phyloP scores from a whole-genome alignment of 2,329 filamentous ascomycete species.

The Neofusicoccum sp. region DNA sequence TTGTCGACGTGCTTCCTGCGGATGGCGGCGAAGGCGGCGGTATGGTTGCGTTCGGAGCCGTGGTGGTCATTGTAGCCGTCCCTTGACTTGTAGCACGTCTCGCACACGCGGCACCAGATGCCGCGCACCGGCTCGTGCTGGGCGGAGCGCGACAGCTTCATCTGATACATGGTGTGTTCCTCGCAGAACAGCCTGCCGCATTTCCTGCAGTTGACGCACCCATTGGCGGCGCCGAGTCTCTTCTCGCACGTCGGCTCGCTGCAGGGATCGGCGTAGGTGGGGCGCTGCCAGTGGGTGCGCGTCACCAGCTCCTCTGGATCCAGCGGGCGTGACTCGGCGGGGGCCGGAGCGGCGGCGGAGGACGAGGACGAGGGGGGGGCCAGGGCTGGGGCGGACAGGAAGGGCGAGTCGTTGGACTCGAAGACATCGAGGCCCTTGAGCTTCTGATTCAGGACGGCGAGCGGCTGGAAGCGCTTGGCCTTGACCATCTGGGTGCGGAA shows the following conservation, averaged over 20 bases:
- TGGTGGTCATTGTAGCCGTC: slow-evolving; percentile 91
- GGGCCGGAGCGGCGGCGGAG: slow-evolving; percentile 33
- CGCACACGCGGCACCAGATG: slow-evolving; percentile 91
- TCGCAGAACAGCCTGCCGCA: slow-evolving; percentile 95
- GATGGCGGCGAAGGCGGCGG: slow-evolving; percentile 65
- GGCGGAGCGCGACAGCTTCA: slow-evolving; percentile 89
- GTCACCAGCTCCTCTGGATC: slow-evolving; percentile 92
- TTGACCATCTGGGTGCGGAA: slow-evolving; percentile 93
- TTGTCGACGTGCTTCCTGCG: slow-evolving; percentile 78
- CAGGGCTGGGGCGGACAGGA: slow-evolving; percentile 36
- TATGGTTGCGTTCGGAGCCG: slow-evolving; percentile 69
- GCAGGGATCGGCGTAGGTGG: slow-evolving; percentile 72
- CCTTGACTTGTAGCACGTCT: slow-evolving; percentile 98
- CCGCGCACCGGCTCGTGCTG: slow-evolving; percentile 86
- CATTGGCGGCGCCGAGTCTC: slow-evolving; percentile 73
- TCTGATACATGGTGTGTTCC: slow-evolving; percentile 98
- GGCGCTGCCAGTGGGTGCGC: slow-evolving; percentile 82
- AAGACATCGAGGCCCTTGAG: slow-evolving; percentile 90
- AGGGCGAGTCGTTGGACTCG: slow-evolving; percentile 76
- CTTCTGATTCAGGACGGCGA: slow-evolving; percentile 90
- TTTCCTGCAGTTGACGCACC: slow-evolving; percentile 87
- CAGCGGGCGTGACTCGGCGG: slow-evolving; percentile 33
- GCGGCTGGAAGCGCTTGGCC: slow-evolving; percentile 87
- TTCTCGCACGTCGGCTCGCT: slow-evolving; percentile 85
- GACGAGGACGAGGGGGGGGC: no score